A percentile compares a stretch with the other conserved stretches of the same genome.
Conservation (phyloP, 2,329 filamentous ascomycete genomes). For the Aspergillus sp. region DNA sequence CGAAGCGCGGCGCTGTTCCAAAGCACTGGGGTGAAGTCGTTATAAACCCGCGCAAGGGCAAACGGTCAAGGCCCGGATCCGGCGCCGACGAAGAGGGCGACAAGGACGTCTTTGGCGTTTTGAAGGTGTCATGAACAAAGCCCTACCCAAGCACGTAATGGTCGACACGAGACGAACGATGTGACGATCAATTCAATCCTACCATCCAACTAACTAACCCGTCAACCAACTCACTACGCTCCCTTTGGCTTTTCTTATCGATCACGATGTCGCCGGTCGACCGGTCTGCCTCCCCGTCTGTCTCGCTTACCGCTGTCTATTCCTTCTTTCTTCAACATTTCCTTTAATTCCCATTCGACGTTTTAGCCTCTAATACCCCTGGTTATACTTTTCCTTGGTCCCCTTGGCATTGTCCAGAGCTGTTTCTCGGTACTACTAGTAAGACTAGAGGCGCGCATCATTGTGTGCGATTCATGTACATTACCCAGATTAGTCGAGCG, state of each 20-base stretch:
- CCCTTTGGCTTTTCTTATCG: conserved; percentile 8
- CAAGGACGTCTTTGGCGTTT: conserved; percentile 46
- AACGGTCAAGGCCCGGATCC: conserved; percentile 33
- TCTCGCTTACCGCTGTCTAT: not conserved
- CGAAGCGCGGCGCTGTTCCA: conserved; percentile 32
- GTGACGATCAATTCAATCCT: conserved; percentile 2
- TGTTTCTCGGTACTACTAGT: not conserved
- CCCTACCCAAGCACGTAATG: not conserved
- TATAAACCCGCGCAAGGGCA: conserved; percentile 43
- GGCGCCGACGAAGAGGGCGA: conserved; percentile 27
- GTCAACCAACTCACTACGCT: conserved; percentile 8
- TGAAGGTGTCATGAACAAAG: conserved; percentile 38
- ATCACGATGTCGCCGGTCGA: conserved; percentile 17
- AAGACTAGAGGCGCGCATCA: not conserved
- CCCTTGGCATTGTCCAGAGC: not conserved
- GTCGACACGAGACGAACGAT: conserved; percentile 16
- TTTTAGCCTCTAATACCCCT: not conserved
- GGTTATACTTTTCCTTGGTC: not conserved
- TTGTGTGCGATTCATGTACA: conserved; percentile 1
- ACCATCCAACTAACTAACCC: not conserved
- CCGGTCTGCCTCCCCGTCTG: not conserved
- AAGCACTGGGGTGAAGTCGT: conserved; percentile 53
- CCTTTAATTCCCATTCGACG: conserved; percentile 1
- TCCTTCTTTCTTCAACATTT: not conserved
- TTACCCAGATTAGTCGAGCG: not conserved